phyloP scores from a whole-genome alignment of 2,329 filamentous ascomycete species.

The Penicillium sp. region DNA sequence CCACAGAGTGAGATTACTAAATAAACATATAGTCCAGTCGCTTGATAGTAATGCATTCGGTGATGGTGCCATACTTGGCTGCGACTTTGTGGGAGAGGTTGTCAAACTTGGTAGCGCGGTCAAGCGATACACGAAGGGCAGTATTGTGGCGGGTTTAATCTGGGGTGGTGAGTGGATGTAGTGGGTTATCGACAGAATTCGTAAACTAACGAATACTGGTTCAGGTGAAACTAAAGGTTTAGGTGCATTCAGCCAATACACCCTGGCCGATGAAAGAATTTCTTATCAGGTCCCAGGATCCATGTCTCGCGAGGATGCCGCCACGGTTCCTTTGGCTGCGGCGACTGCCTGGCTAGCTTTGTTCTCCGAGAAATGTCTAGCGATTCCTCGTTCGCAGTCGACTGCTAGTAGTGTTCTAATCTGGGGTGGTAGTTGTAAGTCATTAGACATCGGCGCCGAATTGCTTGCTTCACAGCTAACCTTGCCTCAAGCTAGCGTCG shows the following conservation, averaged over 20 bases:
- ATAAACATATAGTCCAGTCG: constrained; percentile 30
- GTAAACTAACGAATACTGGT: not conserved
- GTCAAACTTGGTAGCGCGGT: constrained; percentile 36
- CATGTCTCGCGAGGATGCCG: not conserved
- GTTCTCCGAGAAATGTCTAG: not conserved
- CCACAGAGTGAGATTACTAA: too few species aligned
- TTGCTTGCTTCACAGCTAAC: not conserved
- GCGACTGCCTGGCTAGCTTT: not conserved
- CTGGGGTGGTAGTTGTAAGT: not conserved
- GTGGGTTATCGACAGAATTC: too few species aligned
- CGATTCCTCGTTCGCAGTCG: not conserved
- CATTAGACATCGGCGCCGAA: not conserved
- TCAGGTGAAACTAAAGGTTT: not conserved
- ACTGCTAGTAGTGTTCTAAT: not conserved
- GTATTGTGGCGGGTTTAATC: constrained; percentile 37
- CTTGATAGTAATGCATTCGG: constrained; percentile 45
- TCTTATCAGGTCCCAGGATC: not conserved
- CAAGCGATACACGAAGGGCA: constrained; percentile 35
- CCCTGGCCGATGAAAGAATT: not conserved
- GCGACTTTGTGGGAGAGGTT: constrained; percentile 38
- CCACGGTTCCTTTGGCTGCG: not conserved
- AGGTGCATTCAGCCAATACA: not conserved
- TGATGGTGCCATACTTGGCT: constrained; percentile 34
- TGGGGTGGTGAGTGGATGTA: constrained; percentile 29
- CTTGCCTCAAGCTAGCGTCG: not conserved